Base-by-base conservation (phyloP, 176 grass and related monocot species). In the Thinopyrum elongatum region DNA sequence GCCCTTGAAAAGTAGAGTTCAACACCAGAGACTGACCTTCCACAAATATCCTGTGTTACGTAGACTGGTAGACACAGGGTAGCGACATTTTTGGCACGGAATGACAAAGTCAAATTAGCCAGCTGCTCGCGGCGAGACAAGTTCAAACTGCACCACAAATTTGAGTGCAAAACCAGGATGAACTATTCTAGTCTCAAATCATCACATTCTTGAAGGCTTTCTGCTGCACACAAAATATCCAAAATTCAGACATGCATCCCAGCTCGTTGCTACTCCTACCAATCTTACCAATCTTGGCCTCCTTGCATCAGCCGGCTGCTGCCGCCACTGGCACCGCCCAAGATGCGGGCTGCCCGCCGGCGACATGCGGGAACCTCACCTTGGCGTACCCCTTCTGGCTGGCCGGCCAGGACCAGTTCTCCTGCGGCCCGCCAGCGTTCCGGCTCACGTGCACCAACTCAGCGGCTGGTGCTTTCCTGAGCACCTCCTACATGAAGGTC, bases 311-410 rank as follows among this genome's bases (percentile, higher is more conserved):
- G 5, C 74, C 53, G 33, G 19, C 38, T 25, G 29, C 27, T 33
- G n/a, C 65, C 26, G 19, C 27, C 59, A 10, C 33, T 22, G 60
- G 39, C 72, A 21, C 65, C 76, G 38, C 58, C 23, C 12, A 10
- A 51, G 81, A 77, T 78, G 10, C 77, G 7, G 42, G 21, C 1
- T 92, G 90, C 70, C 16, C 60, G 22, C 44, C 78, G 58, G 80
- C 8, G 84, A 77, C 27, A 55, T 88, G 90, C 77, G 90, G 82
- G 75, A 82, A 92, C 76, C 81, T 92, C 27, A 82, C 26, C 34
- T 74, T 92, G 57, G 67, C 26, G 7, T 86, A 92, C 46, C 90
- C 90, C 5, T 89, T 92, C 74, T 89, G 78, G 86, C 35, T 83
- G 10, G 23, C 14, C 39, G 47, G 36, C 35, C 33, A 4, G 11